Conservation (phyloP, 176 grass and related monocot genomes). For the Paspalum vaginatum region DNA sequence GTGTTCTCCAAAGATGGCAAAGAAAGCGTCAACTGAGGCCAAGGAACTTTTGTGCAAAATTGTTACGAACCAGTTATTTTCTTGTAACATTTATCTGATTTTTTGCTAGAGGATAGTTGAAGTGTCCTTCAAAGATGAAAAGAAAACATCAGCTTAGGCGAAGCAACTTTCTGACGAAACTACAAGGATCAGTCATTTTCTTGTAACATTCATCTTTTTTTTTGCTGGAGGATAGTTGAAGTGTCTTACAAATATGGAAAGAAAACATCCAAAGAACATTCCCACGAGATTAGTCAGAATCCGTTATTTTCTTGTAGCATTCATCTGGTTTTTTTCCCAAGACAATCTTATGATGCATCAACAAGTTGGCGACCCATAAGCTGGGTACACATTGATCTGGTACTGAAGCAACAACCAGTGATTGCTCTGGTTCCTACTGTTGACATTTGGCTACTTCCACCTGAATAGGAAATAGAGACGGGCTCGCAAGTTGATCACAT, state of each 20-base stretch:
- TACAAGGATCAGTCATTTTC: neutral
- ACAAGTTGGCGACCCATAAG: neutral
- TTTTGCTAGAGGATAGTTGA: neutral
- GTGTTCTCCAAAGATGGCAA: neutral
- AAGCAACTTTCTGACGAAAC: neutral
- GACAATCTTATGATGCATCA: no score
- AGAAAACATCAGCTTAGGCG: neutral
- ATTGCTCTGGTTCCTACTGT: neutral
- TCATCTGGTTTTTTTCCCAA: no score
- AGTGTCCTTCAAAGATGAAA: neutral
- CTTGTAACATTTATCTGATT: no score
- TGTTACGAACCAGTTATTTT: no score
- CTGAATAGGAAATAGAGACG: neutral
- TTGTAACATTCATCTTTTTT: neutral
- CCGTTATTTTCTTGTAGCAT: no score
- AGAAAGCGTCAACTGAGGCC: neutral
- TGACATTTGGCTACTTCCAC: neutral
- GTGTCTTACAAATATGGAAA: neutral
- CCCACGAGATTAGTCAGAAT: neutral
- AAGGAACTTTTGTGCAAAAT: no score
- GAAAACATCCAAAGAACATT: neutral
- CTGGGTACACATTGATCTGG: neutral
- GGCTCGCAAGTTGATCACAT: slow-evolving; percentile 34
- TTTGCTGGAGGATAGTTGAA: neutral
- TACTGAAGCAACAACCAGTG: neutral